Conservation (phyloP, 352 stramenopile species). For the Halophytophthora polymorphica region DNA sequence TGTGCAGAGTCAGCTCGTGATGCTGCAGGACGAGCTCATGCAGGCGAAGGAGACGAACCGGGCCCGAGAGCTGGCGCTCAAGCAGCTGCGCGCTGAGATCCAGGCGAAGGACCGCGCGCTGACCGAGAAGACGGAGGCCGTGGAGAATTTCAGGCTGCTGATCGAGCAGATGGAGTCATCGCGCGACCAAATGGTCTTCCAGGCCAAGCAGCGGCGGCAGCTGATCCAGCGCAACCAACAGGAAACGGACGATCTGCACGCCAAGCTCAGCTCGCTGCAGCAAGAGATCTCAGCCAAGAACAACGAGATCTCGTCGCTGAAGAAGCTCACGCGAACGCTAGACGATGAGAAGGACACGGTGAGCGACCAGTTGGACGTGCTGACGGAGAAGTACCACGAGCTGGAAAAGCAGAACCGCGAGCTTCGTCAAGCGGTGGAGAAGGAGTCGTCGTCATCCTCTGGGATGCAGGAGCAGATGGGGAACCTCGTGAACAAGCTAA, state of each 20-base stretch:
- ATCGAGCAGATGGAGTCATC: conserved; percentile 82
- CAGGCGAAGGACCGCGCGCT: conserved; percentile 50
- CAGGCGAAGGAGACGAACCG: conserved; percentile 52
- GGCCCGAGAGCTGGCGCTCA: conserved; percentile 49
- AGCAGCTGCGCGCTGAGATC: conserved; percentile 56
- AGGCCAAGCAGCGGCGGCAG: conserved; percentile 73
- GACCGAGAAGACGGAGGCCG: conserved; percentile 61
- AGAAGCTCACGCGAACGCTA: conserved; percentile 62
- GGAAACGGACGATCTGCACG: conserved; percentile 51
- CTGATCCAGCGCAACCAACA: conserved; percentile 54
- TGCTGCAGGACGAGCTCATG: conserved; percentile 57
- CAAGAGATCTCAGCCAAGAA: conserved; percentile 39
- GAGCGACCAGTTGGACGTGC: conserved; percentile 60
- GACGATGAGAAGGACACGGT: conserved; percentile 73
- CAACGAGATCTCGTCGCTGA: conserved; percentile 54
- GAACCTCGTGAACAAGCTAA: conserved; percentile 56
- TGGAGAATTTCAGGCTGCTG: conserved; percentile 70
- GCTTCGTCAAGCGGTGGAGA: conserved; percentile 34
- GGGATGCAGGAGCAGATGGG: conserved; percentile 61
- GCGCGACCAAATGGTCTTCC: conserved; percentile 75
- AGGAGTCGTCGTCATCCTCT: conserved; percentile 27
- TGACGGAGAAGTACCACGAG: conserved; percentile 73
- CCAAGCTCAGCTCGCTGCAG: conserved; percentile 42
- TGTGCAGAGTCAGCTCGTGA: conserved; percentile 49
- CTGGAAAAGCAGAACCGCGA: conserved; percentile 46